Conservation (phyloP, 2,329 filamentous ascomycete species). For the Diaporthe batatas region DNA sequence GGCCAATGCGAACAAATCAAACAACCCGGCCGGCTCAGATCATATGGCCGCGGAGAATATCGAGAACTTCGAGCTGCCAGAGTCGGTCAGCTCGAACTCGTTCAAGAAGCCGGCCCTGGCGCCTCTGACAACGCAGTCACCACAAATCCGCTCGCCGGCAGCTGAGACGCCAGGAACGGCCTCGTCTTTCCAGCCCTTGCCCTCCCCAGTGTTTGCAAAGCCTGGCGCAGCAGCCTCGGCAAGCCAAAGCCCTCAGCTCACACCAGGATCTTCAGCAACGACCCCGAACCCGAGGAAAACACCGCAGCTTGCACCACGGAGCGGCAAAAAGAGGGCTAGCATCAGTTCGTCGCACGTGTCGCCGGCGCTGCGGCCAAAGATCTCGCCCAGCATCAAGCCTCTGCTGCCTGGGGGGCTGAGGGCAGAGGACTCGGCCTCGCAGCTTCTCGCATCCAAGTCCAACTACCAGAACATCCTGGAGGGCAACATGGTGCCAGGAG, state of each 20-base stretch:
- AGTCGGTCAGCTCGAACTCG: slow-evolving; percentile 69
- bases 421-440: slow-evolving; percentile 72
- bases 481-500: slow-evolving; percentile 89
- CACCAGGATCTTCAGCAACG: slow-evolving; percentile 62
- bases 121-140: slow-evolving; percentile 60
- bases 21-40: slow-evolving; percentile 55
- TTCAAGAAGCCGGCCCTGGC: slow-evolving; percentile 61
- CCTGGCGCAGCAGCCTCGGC: slow-evolving; percentile 63
- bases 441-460: slow-evolving; percentile 91
- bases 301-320: slow-evolving; percentile 68
- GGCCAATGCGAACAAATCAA: slow-evolving; percentile 60
- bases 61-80: slow-evolving; percentile 77
- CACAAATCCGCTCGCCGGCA: slow-evolving; percentile 55
- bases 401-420: slow-evolving; percentile 75
- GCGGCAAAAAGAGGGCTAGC: slow-evolving; percentile 78
- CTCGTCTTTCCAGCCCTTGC: slow-evolving; percentile 62
- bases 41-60: slow-evolving; percentile 65
- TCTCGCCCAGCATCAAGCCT: slow-evolving; percentile 95
- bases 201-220: slow-evolving; percentile 62
- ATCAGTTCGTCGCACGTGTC: slow-evolving; percentile 82
- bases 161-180: slow-evolving; percentile 63
- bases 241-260: slow-evolving; percentile 75
- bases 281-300: slow-evolving; percentile 63
- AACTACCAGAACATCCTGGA: slow-evolving; percentile 99
- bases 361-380: slow-evolving; percentile 87